phyloP scores from a whole-genome alignment of 345 rosid species.

The Gynandropsis gynandra region DNA sequence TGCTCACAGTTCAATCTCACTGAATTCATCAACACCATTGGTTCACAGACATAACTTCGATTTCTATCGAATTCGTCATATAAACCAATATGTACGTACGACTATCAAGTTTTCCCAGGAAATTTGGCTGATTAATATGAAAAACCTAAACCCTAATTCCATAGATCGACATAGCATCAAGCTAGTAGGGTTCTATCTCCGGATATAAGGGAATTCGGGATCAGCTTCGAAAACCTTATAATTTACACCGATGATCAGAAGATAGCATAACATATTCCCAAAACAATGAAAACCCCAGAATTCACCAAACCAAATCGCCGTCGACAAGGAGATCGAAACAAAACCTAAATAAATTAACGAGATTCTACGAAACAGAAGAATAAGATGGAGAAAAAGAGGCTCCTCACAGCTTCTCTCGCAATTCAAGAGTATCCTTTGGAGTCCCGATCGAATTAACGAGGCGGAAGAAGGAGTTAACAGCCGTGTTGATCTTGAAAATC shows the following conservation, averaged over 20 bases:
- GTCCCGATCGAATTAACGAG: slow-evolving; percentile 73
- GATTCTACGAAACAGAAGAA: slow-evolving; percentile 4
- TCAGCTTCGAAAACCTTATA: too few relatives aligned
- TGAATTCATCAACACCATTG: too few relatives aligned
- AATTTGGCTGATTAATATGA: too few relatives aligned
- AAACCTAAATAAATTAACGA: slow-evolving; percentile 1
- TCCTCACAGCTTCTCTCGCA: slow-evolving; percentile 59
- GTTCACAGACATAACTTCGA: too few relatives aligned
- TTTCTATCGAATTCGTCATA: too few relatives aligned
- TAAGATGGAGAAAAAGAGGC: background rate
- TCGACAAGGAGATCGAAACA: slow-evolving; percentile 4
- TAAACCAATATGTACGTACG: too few relatives aligned
- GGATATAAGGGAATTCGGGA: background rate
- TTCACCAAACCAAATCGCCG: background rate
- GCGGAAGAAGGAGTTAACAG: slow-evolving; percentile 53
- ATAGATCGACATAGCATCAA: too few relatives aligned
- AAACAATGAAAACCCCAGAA: background rate
- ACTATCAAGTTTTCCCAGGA: too few relatives aligned
- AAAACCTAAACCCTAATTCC: slow-evolving; percentile 1
- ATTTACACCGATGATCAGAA: background rate
- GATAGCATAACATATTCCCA: background rate
- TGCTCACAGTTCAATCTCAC: too few relatives aligned
- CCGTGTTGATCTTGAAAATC: slow-evolving; percentile 63
- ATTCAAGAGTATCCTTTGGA: slow-evolving; percentile 57
- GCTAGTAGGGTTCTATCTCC: background rate